These are phyloP conservation scores for Eucalyptus tenuipes DNA, from an alignment of 345 rosid species.

Conservation along the genomic window DNA sequence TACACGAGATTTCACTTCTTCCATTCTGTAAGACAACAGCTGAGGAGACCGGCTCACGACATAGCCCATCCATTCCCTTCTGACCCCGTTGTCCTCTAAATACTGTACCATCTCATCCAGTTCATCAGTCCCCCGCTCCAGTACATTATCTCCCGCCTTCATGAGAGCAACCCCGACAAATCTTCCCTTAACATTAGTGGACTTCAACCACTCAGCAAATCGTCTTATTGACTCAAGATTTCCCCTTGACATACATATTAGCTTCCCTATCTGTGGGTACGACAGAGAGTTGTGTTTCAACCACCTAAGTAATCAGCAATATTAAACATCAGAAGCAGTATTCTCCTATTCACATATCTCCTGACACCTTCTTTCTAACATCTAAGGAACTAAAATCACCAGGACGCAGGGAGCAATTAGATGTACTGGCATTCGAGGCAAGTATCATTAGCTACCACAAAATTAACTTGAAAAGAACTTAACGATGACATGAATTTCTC, in stretches of 20 bases:
- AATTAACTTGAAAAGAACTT: background rate
- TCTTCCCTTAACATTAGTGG: constrained; percentile 65
- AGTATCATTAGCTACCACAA: background rate
- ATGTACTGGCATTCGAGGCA: background rate
- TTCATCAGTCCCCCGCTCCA: constrained; percentile 35
- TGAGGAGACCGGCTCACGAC: constrained; percentile 70
- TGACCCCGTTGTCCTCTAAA: constrained; percentile 66
- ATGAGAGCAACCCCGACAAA: constrained; percentile 54
- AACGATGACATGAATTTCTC: background rate
- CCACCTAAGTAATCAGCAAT: constrained; percentile 45
- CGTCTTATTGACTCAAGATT: constrained; percentile 46
- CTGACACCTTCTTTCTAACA: background rate
- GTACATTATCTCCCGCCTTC: constrained; percentile 50
- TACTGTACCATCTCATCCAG: constrained; percentile 53
- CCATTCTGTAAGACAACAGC: constrained; percentile 46
- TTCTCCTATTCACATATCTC: background rate
- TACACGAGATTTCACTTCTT: constrained; percentile 54
- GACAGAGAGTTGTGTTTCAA: constrained; percentile 74
- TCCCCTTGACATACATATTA: constrained; percentile 59
- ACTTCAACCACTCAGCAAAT: constrained; percentile 60
- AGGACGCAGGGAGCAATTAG: background rate
- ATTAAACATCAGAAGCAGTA: background rate
- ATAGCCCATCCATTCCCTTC: constrained; percentile 83
- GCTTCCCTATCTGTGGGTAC: constrained; percentile 64
- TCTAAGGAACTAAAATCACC: background rate